A percentile compares a stretch with the other conserved stretches of the same genome.
These are phyloP conservation scores for Colletotrichum graminicola DNA, from an alignment of 2,329 filamentous ascomycete genomes.

Conservation along the genomic window DNA sequence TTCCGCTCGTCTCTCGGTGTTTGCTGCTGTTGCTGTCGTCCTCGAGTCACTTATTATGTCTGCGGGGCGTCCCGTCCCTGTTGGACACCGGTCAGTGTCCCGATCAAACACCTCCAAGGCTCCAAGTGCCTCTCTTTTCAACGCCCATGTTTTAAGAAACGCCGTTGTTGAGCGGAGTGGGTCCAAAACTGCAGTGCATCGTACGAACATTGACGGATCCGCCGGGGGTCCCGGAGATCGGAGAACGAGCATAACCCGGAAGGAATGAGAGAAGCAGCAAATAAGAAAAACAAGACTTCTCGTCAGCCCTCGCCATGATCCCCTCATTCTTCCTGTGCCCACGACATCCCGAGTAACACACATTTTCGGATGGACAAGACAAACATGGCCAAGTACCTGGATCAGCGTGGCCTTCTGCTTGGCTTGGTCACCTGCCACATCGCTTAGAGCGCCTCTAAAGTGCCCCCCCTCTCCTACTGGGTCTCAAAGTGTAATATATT, in stretches of 20 bases:
- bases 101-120: background rate
- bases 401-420: background rate
- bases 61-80: background rate
- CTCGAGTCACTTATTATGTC: background rate
- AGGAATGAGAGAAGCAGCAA: background rate
- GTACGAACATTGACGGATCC: constrained; percentile 8
- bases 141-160: constrained; percentile 7
- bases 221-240: constrained; percentile 7
- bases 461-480: background rate
- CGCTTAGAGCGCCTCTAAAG: background rate
- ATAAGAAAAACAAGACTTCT: background rate
- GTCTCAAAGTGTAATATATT: background rate
- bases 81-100: background rate
- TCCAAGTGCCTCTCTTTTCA: constrained; percentile 6
- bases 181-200: background rate
- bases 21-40: constrained; percentile 3
- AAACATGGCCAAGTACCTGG: background rate
- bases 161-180: constrained; percentile 3
- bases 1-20: background rate
- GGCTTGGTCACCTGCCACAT: constrained; percentile 9
- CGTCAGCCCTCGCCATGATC: background rate
- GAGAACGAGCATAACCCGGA: background rate
- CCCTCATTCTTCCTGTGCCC: background rate
- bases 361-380: background rate
- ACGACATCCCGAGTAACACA: background rate